phyloP scores from a whole-genome alignment of 2,329 filamentous ascomycete genomes.

The Cercospora beticola region DNA sequence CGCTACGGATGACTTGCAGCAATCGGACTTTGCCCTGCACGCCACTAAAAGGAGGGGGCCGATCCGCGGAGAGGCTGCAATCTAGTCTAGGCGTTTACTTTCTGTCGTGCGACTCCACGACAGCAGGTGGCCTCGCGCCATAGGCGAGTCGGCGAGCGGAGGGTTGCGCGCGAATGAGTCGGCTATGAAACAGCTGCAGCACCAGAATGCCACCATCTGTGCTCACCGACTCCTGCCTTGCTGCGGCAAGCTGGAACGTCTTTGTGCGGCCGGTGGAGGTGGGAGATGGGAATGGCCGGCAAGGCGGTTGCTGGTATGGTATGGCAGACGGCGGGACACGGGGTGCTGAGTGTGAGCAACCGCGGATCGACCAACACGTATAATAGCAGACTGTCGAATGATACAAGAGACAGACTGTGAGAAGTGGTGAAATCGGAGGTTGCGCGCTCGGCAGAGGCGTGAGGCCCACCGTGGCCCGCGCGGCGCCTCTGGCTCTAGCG shows the following conservation, averaged over 20 bases:
- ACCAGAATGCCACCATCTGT: conserved; percentile 1
- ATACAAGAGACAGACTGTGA: too few relatives aligned
- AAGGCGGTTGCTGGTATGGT: background rate
- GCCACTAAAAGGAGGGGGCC: conserved; percentile 7
- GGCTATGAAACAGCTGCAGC: conserved; percentile 19
- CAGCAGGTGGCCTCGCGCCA: background rate
- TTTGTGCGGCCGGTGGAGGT: background rate
- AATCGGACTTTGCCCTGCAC: conserved; percentile 14
- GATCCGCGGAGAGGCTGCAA: conserved; percentile 5
- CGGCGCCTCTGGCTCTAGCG: background rate
- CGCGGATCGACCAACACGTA: background rate
- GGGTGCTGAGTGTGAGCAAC: background rate
- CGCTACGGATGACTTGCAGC: conserved; percentile 20
- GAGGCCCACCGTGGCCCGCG: background rate
- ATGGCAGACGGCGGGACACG: background rate
- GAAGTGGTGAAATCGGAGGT: background rate
- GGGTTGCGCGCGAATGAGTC: conserved; percentile 19
- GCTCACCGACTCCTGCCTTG: conserved; percentile 12
- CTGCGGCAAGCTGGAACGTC: background rate
- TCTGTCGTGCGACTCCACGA: conserved; percentile 10
- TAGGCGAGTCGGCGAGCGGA: conserved; percentile 11
- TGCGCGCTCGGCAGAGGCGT: background rate
- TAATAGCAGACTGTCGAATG: background rate
- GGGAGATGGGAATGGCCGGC: background rate
- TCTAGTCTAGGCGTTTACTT: conserved; percentile 2